These are phyloP conservation scores for Botryobasidium botryosum DNA, from an alignment of 768 basidiomycete genomes.

Conservation along the genomic window DNA sequence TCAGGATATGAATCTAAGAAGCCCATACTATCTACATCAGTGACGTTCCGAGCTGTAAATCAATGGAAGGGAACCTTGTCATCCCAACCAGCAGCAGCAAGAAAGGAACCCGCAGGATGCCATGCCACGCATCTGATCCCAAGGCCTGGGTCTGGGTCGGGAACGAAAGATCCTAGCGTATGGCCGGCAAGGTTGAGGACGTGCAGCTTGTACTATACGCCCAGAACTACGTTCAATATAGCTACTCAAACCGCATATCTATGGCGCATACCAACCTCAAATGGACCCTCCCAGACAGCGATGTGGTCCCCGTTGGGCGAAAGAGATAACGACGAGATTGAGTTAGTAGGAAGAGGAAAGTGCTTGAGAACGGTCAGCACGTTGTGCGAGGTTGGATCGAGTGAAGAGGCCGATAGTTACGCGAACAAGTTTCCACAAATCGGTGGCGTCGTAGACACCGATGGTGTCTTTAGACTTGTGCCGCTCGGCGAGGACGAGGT, in stretches of 20 bases:
- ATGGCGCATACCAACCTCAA: constrained; percentile 45
- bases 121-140: constrained; percentile 66
- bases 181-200: constrained; percentile 52
- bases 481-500: constrained; percentile 73
- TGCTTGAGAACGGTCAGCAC: constrained; percentile 33
- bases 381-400: background rate
- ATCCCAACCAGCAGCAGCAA: constrained; percentile 78
- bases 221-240: background rate
- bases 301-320: constrained; percentile 64
- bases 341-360: constrained; percentile 61
- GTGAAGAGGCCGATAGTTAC: constrained; percentile 22
- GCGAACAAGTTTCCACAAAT: constrained; percentile 54
- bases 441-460: constrained; percentile 62
- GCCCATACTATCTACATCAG: background rate
- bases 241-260: background rate
- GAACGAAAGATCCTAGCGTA: constrained; percentile 46
- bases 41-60: background rate
- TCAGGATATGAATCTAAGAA: constrained; percentile 55
- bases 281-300: constrained; percentile 67
- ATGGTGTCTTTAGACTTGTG: constrained; percentile 81
- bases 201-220: constrained; percentile 52
- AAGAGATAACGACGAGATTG: constrained; percentile 49
- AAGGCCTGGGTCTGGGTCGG: constrained; percentile 62
- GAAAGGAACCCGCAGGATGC: constrained; percentile 73
- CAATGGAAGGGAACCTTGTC: constrained; percentile 42